Evolutionary conservation across 371 early-diverging fungal species (phyloP).

Genomic region (Batrachochytrium dendrobatidis): DNA sequence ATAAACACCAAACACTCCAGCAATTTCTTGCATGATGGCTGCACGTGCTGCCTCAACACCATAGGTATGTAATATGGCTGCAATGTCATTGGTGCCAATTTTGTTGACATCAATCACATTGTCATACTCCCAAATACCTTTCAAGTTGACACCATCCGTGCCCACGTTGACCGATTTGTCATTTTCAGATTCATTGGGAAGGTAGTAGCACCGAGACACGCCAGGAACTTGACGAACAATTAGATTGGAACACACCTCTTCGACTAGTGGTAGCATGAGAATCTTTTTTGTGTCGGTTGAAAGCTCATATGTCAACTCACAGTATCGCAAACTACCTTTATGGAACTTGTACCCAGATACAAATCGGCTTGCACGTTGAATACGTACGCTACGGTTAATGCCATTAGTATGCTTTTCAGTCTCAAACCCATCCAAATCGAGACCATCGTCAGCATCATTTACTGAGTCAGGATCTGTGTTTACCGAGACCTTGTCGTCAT

Average conservation of each 20-base stretch:
- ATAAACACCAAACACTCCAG: slow-evolving; percentile 94
- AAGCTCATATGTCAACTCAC: slow-evolving; percentile 69
- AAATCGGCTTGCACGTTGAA: slow-evolving; percentile 32
- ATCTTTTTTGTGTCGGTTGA: slow-evolving; percentile 84
- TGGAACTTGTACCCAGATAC: slow-evolving; percentile 62
- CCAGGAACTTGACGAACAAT: slow-evolving; percentile 83
- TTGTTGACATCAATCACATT: slow-evolving; percentile 66
- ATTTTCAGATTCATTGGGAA: slow-evolving; percentile 65
- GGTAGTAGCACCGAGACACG: slow-evolving; percentile 69
- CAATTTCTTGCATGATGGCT: slow-evolving; percentile 94
- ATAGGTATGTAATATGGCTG: slow-evolving; percentile 83
- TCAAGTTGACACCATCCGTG: slow-evolving; percentile 88
- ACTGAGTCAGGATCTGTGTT: slow-evolving; percentile 29
- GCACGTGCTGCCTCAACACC: slow-evolving; percentile 99
- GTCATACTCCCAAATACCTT: slow-evolving; percentile 75
- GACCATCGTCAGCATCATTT: slow-evolving; percentile 29
- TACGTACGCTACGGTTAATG: slow-evolving; percentile 45
- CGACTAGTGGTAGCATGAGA: slow-evolving; percentile 83
- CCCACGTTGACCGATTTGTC: slow-evolving; percentile 67
- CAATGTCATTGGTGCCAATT: slow-evolving; percentile 96
- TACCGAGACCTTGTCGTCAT: slow-evolving; percentile 53
- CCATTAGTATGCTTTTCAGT: slow-evolving; percentile 36
- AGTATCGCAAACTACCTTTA: slow-evolving; percentile 58
- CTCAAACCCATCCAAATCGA: slow-evolving; percentile 29
- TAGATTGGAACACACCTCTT: slow-evolving; percentile 56